Base-by-base conservation (phyloP, 1,284 basidiomycete species). In the Ganoderma boninense region DNA sequence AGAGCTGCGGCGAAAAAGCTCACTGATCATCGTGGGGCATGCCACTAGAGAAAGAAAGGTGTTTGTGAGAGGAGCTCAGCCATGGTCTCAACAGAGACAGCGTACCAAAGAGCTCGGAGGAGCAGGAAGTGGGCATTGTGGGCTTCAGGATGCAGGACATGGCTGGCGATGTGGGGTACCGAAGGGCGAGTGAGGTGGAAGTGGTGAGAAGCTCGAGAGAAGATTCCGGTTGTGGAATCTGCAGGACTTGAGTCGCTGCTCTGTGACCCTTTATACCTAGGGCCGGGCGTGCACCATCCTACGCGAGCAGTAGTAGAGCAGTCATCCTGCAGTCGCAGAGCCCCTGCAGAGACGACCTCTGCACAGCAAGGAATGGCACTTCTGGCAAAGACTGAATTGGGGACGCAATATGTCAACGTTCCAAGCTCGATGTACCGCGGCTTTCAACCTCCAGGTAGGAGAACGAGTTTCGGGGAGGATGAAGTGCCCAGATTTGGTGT, bases 41-140 rank as follows among this genome's bases (percentile, higher is more conserved):
- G 57, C 46, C 46, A 49, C 46, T 49, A 49, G 20, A 23, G 10
- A 40, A 11, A 11, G 54, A 23, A 14, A 11, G n/a, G 7, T 20
- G 23, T 60, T 35, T n/a, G 32, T 60, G 13, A 60, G 57, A 18
- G 1, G 18, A 14, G 38, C n/a, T 40, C 3, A 11, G 8, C 11
- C 8, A 18, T n/a, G 38, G 32, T 23, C 10, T 10, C 4, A 40
- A 60, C 2, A 6, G 38, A 23, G 11, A 10, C 4, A 10, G 5
- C 57, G 13, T 60, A 60, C 57, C 57, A 10, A 38, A 60, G 38
- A 60, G 57, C 35, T 60, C 57, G 2, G 57, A 40, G 11, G 56
- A 57, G 32, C 56, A 57, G 10, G 56, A 57, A 11, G 56, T 57
- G 56, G 56, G 56, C 56, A 60, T 40, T 11, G 57, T 60, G 57